Evolutionary conservation across 2,329 filamentous ascomycete genomes (phyloP).

Genomic region (Aspergillus fructus): DNA sequence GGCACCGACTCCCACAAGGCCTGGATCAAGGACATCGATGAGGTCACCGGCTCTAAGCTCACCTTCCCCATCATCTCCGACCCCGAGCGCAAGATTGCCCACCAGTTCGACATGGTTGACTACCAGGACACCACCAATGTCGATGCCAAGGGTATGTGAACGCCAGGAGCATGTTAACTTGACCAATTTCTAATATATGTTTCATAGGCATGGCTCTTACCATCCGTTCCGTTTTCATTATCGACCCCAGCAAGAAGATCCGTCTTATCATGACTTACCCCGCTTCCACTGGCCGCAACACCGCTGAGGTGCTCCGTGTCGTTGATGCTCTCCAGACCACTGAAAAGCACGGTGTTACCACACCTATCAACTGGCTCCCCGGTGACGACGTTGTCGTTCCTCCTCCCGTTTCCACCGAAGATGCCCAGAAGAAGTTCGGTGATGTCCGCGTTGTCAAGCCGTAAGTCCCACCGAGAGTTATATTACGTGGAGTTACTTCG

Average conservation of each 20-base stretch:
- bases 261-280: constrained; percentile 91
- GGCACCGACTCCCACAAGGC: constrained; percentile 77
- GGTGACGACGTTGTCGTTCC: constrained; percentile 93
- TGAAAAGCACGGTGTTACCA: constrained; percentile 85
- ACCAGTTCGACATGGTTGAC: constrained; percentile 81
- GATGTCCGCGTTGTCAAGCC: constrained; percentile 64
- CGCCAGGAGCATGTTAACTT: not conserved
- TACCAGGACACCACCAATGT: constrained; percentile 82
- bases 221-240: constrained; percentile 92
- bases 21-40: constrained; percentile 89
- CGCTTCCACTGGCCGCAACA: constrained; percentile 83
- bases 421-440: constrained; percentile 86
- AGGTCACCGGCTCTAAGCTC: constrained; percentile 71
- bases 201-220: constrained; percentile 70
- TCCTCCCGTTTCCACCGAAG: constrained; percentile 75
- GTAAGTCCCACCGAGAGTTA: constrained; percentile 30
- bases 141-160: constrained; percentile 60
- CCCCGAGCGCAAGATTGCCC: constrained; percentile 74
- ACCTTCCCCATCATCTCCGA: constrained; percentile 80
- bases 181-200: constrained; percentile 4
- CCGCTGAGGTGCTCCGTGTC: constrained; percentile 74
- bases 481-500: not conserved
- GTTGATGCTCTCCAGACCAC: constrained; percentile 79
- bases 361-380: constrained; percentile 85
- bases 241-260: constrained; percentile 93